Percentiles rank a stretch among this genome's conserved stretches.
Conservation (phyloP, 176 grass and related monocot species). For the Phyllostachys edulis region DNA sequence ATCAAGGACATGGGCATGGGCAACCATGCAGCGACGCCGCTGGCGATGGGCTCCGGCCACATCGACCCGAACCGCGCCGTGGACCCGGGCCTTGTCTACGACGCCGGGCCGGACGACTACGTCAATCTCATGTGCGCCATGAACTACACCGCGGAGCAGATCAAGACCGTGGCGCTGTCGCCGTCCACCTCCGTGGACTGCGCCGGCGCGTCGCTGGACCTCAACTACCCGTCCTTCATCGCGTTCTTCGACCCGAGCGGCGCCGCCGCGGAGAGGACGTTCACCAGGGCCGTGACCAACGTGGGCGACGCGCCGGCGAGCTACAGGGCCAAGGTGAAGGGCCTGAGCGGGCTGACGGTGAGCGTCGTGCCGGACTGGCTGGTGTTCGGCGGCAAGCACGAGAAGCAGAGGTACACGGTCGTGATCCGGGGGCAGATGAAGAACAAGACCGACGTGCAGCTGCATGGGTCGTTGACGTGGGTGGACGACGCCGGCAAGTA, state of each 20-base stretch:
- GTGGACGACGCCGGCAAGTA: slow-evolving; percentile 67
- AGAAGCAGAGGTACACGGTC: slow-evolving; percentile 63
- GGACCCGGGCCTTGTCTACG: slow-evolving; percentile 72
- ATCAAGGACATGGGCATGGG: slow-evolving; percentile 56
- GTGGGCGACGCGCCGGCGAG: slow-evolving; percentile 51
- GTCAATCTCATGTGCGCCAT: slow-evolving; percentile 72
- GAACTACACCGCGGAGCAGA: slow-evolving; percentile 71
- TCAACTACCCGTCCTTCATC: slow-evolving; percentile 92
- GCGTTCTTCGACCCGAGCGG: slow-evolving; percentile 41
- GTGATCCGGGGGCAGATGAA: slow-evolving; percentile 48
- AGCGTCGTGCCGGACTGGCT: slow-evolving; percentile 37
- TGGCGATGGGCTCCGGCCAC: slow-evolving; percentile 72
- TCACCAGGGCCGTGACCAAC: slow-evolving; percentile 58
- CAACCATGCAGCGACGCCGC: slow-evolving; percentile 40
- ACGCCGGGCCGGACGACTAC: slow-evolving; percentile 61
- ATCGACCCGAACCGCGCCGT: slow-evolving; percentile 58
- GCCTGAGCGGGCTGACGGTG: slow-evolving; percentile 45
- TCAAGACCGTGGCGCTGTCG: slow-evolving; percentile 53
- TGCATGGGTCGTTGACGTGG: slow-evolving; percentile 78
- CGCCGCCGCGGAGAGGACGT: slow-evolving; percentile 29
- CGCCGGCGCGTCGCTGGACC: slow-evolving; percentile 50
- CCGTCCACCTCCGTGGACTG: slow-evolving; percentile 37
- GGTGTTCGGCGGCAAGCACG: slow-evolving; percentile 53
- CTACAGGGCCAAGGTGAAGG: slow-evolving; percentile 52
- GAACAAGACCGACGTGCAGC: slow-evolving; percentile 34